Evolutionary conservation across 352 stramenopile genomes (phyloP).

Genomic region (Pythium monospermum): DNA sequence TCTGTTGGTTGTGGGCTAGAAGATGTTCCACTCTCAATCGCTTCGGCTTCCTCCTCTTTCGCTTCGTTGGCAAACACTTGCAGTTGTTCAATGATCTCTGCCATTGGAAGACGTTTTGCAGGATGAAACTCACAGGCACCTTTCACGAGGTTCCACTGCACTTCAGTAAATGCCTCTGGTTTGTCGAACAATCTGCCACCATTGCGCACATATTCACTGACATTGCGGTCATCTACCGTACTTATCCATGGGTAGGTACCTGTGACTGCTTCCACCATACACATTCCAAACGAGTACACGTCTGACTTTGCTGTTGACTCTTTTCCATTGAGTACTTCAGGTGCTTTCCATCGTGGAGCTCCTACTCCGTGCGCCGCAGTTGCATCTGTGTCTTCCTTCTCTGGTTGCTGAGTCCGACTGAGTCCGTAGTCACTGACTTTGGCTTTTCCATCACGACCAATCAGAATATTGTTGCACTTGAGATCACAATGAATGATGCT

Average conservation of each 20-base stretch:
- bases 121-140: background rate
- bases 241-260: background rate
- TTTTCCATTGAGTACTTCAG: constrained; percentile 16
- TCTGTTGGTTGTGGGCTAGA: too few species aligned
- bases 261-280: constrained; percentile 24
- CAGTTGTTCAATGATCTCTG: background rate
- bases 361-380: background rate
- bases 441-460: constrained; percentile 26
- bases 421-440: constrained; percentile 22
- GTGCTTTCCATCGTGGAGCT: constrained; percentile 19
- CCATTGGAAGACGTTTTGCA: background rate
- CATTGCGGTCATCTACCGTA: background rate
- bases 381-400: too few species aligned
- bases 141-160: background rate
- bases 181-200: background rate
- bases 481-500: constrained; percentile 28
- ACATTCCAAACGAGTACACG: constrained; percentile 34
- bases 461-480: constrained; percentile 18
- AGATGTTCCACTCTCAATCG: too few species aligned
- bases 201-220: background rate
- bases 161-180: background rate
- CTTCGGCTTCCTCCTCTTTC: too few species aligned
- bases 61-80: background rate
- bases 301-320: constrained; percentile 17
- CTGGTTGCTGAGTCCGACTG: background rate